These are phyloP conservation scores for Schwanniomyces polymorphus DNA, from an alignment of 805 yeast genomes.

Conservation along the genomic window DNA sequence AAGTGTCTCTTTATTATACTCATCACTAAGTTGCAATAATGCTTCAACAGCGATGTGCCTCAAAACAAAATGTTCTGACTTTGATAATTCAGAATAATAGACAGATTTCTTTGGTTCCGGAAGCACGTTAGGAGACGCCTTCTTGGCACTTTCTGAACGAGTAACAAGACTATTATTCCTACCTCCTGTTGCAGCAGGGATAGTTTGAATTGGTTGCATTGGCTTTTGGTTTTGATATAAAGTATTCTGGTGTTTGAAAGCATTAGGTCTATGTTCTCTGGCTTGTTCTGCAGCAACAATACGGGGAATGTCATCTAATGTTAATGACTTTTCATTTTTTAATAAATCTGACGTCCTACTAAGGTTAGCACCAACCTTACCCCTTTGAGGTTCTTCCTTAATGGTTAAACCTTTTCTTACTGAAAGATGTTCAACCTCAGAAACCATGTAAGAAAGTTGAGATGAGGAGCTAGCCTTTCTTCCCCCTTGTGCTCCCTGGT, in stretches of 20 bases:
- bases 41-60: slow-evolving; percentile 61
- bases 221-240: slow-evolving; percentile 35
- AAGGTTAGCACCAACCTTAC: slow-evolving; percentile 35
- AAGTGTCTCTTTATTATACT: slow-evolving; percentile 34
- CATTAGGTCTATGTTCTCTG: slow-evolving; percentile 87
- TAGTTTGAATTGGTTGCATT: slow-evolving; percentile 22
- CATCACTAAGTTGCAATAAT: slow-evolving; percentile 31
- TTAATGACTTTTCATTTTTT: slow-evolving; percentile 79
- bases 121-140: neutral
- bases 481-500: slow-evolving; percentile 1
- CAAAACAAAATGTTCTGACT: slow-evolving; percentile 56
- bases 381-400: slow-evolving; percentile 39
- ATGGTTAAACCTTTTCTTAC: slow-evolving; percentile 24
- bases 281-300: slow-evolving; percentile 98
- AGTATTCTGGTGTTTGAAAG: slow-evolving; percentile 75
- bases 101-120: slow-evolving; percentile 17
- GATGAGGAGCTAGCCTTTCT: slow-evolving; percentile 24
- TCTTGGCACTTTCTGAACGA: neutral
- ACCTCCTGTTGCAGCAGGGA: slow-evolving; percentile 11
- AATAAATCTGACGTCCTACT: slow-evolving; percentile 70
- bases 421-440: slow-evolving; percentile 27
- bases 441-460: slow-evolving; percentile 23
- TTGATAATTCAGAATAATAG: slow-evolving; percentile 65
- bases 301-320: slow-evolving; percentile 94
- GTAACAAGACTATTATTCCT: neutral